Evolutionary conservation across 2,329 filamentous ascomycete species (phyloP), one percentile per base, ranked within the genome.

Genomic region (Aureobasidium sp.): DNA sequence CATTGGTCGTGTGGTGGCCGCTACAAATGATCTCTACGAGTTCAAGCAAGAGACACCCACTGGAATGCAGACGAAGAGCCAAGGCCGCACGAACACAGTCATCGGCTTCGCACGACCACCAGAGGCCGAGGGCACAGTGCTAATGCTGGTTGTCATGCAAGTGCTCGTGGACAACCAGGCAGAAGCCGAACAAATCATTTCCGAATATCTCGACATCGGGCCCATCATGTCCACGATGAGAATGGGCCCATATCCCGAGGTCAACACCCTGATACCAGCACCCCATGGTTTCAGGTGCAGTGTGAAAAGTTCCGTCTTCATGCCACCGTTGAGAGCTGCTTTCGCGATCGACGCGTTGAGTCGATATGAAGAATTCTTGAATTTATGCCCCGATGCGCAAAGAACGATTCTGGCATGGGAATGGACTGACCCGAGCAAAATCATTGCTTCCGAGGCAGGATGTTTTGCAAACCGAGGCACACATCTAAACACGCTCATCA

Each of bases 91-190:
- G 60, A 36, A 61, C 70, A 39, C 47, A 25, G 12, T 67, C 66
- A 55, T 53, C 69, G 5, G 65, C 68, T 3, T 37, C 25, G 3
- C 58, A 63, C 1, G 61, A 64, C 11, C 70, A 70, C 44, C 66
- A 70, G 4, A 62, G 70, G 12, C 69, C 66, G 53, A 36, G 62
- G 65, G n/a, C 63, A 68, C 29, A 63, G 70, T 0, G 67, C 67
- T 1, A 51, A 65, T 2, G 25, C 64, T 6, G 22, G 61, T 63
- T 5, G 68, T 68, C 7, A 64, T 68, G 62, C 64, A 68, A 9
- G 66, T 64, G 48, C 67, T 64, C 31, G 68, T 70, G 67, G 70
- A 70, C 64, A 67, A 69, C 25, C 68, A 68, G 2, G 68, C 69
- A 1, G 68, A 62, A 47, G 49, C 68, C 5, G 41, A 67, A 22